Evolutionary conservation across 192 early-diverging fungal genomes (phyloP).

Genomic region (Coemansia sp.): DNA sequence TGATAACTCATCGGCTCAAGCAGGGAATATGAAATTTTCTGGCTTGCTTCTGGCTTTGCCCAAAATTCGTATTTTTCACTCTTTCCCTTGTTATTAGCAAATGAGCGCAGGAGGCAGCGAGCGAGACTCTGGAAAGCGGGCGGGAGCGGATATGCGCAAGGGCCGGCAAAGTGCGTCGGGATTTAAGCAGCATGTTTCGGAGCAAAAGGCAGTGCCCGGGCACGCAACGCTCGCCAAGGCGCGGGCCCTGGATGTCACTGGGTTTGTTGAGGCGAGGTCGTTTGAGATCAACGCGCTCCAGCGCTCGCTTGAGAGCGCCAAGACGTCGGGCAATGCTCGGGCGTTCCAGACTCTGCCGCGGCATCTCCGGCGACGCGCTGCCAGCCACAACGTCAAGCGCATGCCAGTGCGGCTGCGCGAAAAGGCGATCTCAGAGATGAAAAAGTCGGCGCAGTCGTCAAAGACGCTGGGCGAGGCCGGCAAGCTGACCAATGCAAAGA

Average conservation of each 20-base stretch:
- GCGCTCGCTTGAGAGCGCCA: slow-evolving; percentile 66
- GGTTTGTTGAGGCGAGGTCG: slow-evolving; percentile 66
- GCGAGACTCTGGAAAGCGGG: neutral
- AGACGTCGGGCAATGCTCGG: slow-evolving; percentile 55
- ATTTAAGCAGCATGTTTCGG: slow-evolving; percentile 3
- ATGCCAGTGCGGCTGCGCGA: slow-evolving; percentile 81
- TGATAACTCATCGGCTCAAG: neutral
- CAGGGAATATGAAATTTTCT: neutral
- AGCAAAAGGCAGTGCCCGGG: neutral
- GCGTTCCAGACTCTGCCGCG: slow-evolving; percentile 91
- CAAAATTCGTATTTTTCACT: neutral
- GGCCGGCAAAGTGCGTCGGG: neutral
- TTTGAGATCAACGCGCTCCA: slow-evolving; percentile 88
- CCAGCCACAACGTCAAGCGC: slow-evolving; percentile 91
- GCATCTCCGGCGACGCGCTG: slow-evolving; percentile 88
- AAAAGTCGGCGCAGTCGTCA: slow-evolving; percentile 30
- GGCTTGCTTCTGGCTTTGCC: neutral
- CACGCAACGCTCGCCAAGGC: slow-evolving; percentile 39
- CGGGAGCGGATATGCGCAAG: slow-evolving; percentile 7
- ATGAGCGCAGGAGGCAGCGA: neutral
- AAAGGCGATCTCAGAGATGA: slow-evolving; percentile 72
- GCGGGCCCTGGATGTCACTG: slow-evolving; percentile 37
- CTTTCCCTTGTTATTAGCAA: neutral
- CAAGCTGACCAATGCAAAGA: slow-evolving; percentile 24
- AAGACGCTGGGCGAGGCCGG: slow-evolving; percentile 19